Base-by-base conservation (phyloP, 192 early-diverging fungal genomes). In the Coemansia asiatica region DNA sequence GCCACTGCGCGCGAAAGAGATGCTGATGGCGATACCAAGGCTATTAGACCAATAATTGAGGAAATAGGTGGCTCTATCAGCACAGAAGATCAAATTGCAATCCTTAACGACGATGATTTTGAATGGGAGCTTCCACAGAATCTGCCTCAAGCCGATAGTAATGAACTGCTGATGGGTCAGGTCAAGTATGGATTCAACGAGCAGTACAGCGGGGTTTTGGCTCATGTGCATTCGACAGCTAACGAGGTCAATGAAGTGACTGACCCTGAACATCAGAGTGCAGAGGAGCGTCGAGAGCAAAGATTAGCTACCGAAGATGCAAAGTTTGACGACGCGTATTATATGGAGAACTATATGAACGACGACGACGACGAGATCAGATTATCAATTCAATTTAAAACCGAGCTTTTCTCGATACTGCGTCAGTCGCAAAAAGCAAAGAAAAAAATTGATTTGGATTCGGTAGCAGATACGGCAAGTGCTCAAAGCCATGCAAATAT, bases 241-340 rank as follows among this genome's bases (percentile, higher is more conserved):
- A 92, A 91, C 63, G 91, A 92, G 72, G 83, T 90, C 23, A 85
- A 87, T 61, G 85, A 83, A 33, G 77, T 92, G 6, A 54, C 57
- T 12, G 79, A 84, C 61, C 86, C 87, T 0, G 91, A 92, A 60
- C 69, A 76, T 29, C 38, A 65, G 51, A 56, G 69, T 5, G 28
- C 54, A 1, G 66, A 69, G 19, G 56, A 68, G 29, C 83, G 95
- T 16, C 83, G 89, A 2, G 62, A 83, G 18, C 79, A 86, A 33
- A 79, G 95, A 22, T 71, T 91, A 6, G 77, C 83, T 6, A 69
- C 69, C 1, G 95, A 99, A 63, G 87, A 99, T 47, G 70, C 72
- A 19, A 92, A 92, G 55, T 99, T 99, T 80, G 91, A 97, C 68
- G 88, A 90, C 25, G 95, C 95, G 25, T 85, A 98, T 68, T 99